Evolutionary conservation across 495 filamentous ascomycete genomes (phyloP).

Genomic region (Penicillium roqueforti): DNA sequence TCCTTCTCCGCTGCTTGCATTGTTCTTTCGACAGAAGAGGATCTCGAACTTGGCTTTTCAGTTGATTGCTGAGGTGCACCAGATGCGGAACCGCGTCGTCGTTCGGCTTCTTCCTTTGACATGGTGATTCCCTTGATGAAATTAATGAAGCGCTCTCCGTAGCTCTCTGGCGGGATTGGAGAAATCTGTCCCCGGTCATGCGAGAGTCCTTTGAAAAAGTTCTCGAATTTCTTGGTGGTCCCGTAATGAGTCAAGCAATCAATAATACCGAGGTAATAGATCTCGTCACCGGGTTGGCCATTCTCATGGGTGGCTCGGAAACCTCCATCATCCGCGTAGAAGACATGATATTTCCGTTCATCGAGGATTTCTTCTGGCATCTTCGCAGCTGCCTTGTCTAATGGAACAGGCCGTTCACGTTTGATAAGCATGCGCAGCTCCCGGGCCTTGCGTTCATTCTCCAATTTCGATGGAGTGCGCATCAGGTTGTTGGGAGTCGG

Average conservation of each 20-base stretch:
- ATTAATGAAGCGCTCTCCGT: slow-evolving; percentile 89
- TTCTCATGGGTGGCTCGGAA: slow-evolving; percentile 92
- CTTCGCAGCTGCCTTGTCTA: slow-evolving; percentile 74
- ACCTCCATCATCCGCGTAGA: slow-evolving; percentile 92
- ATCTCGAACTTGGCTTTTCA: slow-evolving; percentile 34
- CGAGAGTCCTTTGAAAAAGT: slow-evolving; percentile 90
- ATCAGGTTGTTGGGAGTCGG: slow-evolving; percentile 63
- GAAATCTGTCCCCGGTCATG: slow-evolving; percentile 81
- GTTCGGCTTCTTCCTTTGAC: slow-evolving; percentile 75
- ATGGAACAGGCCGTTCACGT: slow-evolving; percentile 82
- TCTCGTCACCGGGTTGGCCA: slow-evolving; percentile 77
- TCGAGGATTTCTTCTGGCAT: slow-evolving; percentile 86
- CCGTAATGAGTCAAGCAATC: slow-evolving; percentile 96
- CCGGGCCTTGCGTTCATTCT: slow-evolving; percentile 85
- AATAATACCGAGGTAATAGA: slow-evolving; percentile 97
- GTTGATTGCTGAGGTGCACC: slow-evolving; percentile 16
- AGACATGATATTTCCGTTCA: slow-evolving; percentile 64
- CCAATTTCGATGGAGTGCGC: slow-evolving; percentile 90
- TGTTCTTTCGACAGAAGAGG: slow-evolving; percentile 44
- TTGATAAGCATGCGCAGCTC: slow-evolving; percentile 91
- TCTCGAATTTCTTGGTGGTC: slow-evolving; percentile 79
- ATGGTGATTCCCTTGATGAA: slow-evolving; percentile 91
- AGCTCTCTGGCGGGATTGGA: slow-evolving; percentile 84
- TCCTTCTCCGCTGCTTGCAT: slow-evolving; percentile 47
- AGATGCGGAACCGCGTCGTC: slow-evolving; percentile 47